These are phyloP conservation scores for Oidiodendron maius DNA, from an alignment of 495 filamentous ascomycete genomes.

Conservation along the genomic window DNA sequence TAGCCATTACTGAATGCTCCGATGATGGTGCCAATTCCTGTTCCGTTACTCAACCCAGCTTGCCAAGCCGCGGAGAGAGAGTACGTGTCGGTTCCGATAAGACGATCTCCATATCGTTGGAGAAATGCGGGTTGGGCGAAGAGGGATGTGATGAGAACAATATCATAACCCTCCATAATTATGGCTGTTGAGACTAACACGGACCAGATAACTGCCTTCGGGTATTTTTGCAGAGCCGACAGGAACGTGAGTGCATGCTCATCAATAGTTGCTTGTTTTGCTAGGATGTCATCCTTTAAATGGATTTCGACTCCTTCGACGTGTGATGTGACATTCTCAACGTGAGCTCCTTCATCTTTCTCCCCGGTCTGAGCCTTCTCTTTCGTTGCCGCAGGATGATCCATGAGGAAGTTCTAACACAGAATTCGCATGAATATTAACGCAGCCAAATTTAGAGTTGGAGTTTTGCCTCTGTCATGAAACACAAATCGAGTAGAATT, in stretches of 20 bases:
- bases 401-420: too few relatives aligned
- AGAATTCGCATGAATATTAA: too few relatives aligned
- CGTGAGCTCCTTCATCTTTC: too few relatives aligned
- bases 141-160: constrained; percentile 28
- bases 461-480: too few relatives aligned
- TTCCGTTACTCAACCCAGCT: constrained; percentile 63
- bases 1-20: constrained; percentile 67
- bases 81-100: constrained; percentile 14
- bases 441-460: too few relatives aligned
- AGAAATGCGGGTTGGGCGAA: constrained; percentile 29
- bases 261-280: constrained; percentile 7
- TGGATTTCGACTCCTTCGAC: too few relatives aligned
- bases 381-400: too few relatives aligned
- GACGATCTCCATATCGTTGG: constrained; percentile 25
- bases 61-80: constrained; percentile 65
- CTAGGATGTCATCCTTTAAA: too few relatives aligned
- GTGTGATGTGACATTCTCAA: too few relatives aligned
- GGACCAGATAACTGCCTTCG: constrained; percentile 27
- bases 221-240: constrained; percentile 26
- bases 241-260: constrained; percentile 24
- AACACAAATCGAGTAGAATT: too few relatives aligned
- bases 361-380: too few relatives aligned
- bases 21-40: constrained; percentile 61
- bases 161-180: constrained; percentile 42
- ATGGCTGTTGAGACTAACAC: constrained; percentile 30